Evolutionary conservation across 371 early-diverging fungal species (phyloP).

Genomic region (Catenaria anguillulae): DNA sequence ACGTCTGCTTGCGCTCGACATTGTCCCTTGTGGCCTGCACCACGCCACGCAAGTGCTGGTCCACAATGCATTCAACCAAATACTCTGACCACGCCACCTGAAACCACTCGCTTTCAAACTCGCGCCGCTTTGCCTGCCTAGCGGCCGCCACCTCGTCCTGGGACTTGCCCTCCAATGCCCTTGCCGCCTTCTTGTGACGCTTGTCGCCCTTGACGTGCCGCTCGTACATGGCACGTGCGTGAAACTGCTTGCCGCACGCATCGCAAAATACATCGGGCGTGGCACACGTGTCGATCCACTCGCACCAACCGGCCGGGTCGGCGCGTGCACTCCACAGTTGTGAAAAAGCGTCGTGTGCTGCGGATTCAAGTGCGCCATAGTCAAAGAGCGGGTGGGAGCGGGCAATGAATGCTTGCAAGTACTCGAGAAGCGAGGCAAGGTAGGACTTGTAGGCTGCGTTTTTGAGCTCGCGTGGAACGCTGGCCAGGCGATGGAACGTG

Average conservation of each 20-base stretch:
- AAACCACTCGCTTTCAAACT: conserved; percentile 30
- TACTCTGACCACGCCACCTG: conserved; percentile 46
- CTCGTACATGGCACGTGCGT: conserved; percentile 68
- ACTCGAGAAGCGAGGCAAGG: conserved; percentile 39
- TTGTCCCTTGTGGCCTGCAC: conserved; percentile 70
- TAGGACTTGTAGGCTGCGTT: conserved; percentile 50
- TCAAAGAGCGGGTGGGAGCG: conserved; percentile 69
- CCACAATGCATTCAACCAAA: conserved; percentile 42
- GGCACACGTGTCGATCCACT: conserved; percentile 39
- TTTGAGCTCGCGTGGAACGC: conserved; percentile 47
- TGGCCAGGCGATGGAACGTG: conserved; percentile 47
- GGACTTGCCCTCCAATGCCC: conserved; percentile 21
- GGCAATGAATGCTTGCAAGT: conserved; percentile 58
- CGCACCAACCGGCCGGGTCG: conserved; percentile 20
- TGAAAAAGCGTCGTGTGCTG: conserved; percentile 39
- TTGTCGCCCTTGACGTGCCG: conserved; percentile 64
- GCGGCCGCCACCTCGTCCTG: background rate
- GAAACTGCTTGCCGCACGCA: conserved; percentile 67
- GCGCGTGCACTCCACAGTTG: conserved; percentile 38
- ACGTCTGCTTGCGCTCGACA: conserved; percentile 84
- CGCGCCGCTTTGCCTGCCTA: conserved; percentile 18
- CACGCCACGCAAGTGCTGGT: conserved; percentile 32
- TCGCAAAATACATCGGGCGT: conserved; percentile 49
- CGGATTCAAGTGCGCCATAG: conserved; percentile 31
- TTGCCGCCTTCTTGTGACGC: conserved; percentile 75